Evolutionary conservation across 805 yeast species (phyloP).

Genomic region (Candida coquimbonensis): DNA sequence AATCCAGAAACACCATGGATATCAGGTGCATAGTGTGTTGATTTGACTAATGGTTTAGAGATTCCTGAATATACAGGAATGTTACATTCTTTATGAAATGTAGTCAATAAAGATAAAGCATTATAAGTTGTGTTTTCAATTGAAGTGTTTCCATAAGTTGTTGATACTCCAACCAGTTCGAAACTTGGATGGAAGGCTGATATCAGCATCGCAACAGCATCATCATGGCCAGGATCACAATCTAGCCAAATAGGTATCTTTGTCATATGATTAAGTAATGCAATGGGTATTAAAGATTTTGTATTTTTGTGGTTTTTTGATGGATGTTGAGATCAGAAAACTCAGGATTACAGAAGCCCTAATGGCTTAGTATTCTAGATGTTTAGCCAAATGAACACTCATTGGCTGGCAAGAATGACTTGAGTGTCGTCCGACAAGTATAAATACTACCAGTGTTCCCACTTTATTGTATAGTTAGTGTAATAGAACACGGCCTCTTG

Average conservation of each 20-base stretch:
- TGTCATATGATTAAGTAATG: background rate
- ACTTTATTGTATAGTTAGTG: too few species aligned
- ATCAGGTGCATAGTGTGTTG: slow-evolving; percentile 46
- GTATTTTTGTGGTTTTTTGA: too few species aligned
- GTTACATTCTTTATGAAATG: slow-evolving; percentile 35
- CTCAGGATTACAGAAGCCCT: too few species aligned
- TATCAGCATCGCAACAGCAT: slow-evolving; percentile 65
- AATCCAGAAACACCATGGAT: slow-evolving; percentile 73
- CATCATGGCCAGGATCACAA: slow-evolving; percentile 93
- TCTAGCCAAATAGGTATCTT: slow-evolving; percentile 75
- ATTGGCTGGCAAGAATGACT: too few species aligned
- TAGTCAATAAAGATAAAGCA: slow-evolving; percentile 59
- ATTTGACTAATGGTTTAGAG: slow-evolving; percentile 44
- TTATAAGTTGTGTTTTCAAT: slow-evolving; percentile 58
- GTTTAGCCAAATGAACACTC: too few species aligned
- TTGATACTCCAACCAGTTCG: slow-evolving; percentile 26
- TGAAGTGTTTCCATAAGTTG: slow-evolving; percentile 34
- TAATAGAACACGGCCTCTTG: too few species aligned
- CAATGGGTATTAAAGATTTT: background rate
- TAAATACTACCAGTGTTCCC: too few species aligned
- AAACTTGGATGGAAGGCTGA: slow-evolving; percentile 50
- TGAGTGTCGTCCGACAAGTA: too few species aligned
- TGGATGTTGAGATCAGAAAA: too few species aligned
- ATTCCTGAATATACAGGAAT: slow-evolving; percentile 68
- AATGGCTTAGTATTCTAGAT: too few species aligned